Evolutionary conservation across 768 basidiomycete genomes (phyloP).

Genomic region (Pleurotus citrinopileatus): DNA sequence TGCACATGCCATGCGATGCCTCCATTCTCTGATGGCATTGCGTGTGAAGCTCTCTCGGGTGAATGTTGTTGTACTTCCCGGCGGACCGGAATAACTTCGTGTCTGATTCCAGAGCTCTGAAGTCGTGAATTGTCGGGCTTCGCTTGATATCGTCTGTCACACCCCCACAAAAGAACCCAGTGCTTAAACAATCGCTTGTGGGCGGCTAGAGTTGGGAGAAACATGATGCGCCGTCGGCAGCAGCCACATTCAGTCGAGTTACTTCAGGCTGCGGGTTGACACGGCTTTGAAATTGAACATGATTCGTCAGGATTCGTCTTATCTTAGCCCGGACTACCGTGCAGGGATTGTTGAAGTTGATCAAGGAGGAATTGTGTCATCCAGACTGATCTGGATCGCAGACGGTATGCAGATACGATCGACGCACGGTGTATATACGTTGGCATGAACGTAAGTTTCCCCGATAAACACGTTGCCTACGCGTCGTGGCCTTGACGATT

Average conservation of each 20-base stretch:
- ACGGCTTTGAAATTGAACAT: conserved; percentile 2
- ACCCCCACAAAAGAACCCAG: not conserved
- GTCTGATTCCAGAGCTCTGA: not conserved
- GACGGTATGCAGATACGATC: conserved; percentile 2
- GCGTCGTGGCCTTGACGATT: not conserved
- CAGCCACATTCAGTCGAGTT: not conserved
- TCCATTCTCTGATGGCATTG: conserved; percentile 9
- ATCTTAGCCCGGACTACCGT: not conserved
- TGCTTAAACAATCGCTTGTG: not conserved
- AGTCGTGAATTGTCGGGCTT: not conserved
- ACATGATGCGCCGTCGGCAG: conserved; percentile 1
- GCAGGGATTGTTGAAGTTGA: not conserved
- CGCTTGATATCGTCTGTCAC: not conserved
- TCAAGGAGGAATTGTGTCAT: conserved; percentile 3
- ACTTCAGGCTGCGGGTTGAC: not conserved
- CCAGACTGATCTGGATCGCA: conserved; percentile 10
- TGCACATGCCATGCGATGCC: conserved; percentile 11
- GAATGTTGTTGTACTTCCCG: not conserved
- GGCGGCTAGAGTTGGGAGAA: not conserved
- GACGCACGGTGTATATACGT: conserved; percentile 10
- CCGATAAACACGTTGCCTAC: conserved; percentile 9
- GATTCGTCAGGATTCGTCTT: conserved; percentile 5
- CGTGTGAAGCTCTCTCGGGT: conserved; percentile 3
- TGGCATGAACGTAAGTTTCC: conserved; percentile 1
- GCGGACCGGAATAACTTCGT: conserved; percentile 2